These are phyloP conservation scores for Leccinum subrobustum DNA, from an alignment of 1,284 basidiomycete species.

Conservation along the genomic window DNA sequence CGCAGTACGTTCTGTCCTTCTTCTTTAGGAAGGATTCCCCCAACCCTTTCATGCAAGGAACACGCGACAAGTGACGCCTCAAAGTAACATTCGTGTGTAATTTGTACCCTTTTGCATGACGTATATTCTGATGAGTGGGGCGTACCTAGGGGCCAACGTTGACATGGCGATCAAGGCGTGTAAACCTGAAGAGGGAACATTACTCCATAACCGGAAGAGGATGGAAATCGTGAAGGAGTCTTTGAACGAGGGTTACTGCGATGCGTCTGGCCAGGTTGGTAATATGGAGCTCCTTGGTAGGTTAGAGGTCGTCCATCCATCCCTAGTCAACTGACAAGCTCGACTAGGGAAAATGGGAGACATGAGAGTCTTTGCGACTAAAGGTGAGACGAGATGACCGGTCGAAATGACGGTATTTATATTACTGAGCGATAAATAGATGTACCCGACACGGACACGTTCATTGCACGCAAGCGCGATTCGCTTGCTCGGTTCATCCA, in stretches of 20 bases:
- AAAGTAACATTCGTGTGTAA: constrained; percentile 56
- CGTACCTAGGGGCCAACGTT: constrained; percentile 57
- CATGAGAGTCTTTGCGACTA: constrained; percentile 67
- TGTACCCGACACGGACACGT: constrained; percentile 47
- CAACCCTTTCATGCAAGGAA: constrained; percentile 12
- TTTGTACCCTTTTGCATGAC: neutral
- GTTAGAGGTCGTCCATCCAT: too few relatives aligned
- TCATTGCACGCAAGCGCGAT: constrained; percentile 54
- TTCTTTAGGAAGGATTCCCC: neutral
- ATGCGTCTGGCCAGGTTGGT: constrained; percentile 66
- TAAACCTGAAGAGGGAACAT: constrained; percentile 61
- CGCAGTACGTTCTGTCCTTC: constrained; percentile 19
- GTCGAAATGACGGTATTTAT: neutral
- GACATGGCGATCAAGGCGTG: constrained; percentile 79
- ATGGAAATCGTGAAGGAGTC: constrained; percentile 78
- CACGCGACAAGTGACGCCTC: constrained; percentile 50
- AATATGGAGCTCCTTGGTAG: constrained; percentile 59
- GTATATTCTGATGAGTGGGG: neutral
- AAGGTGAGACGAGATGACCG: constrained; percentile 45
- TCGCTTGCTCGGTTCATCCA: constrained; percentile 68
- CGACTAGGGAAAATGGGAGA: constrained; percentile 61
- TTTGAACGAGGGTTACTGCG: constrained; percentile 80
- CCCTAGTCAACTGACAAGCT: too few relatives aligned
- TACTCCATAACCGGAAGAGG: constrained; percentile 62
- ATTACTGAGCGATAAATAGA: constrained; percentile 38